Percentiles rank a stretch among this genome's conserved stretches.
Evolutionary conservation across 2,329 filamentous ascomycete species (phyloP).

Genomic region (Epichloe brachyelytri): DNA sequence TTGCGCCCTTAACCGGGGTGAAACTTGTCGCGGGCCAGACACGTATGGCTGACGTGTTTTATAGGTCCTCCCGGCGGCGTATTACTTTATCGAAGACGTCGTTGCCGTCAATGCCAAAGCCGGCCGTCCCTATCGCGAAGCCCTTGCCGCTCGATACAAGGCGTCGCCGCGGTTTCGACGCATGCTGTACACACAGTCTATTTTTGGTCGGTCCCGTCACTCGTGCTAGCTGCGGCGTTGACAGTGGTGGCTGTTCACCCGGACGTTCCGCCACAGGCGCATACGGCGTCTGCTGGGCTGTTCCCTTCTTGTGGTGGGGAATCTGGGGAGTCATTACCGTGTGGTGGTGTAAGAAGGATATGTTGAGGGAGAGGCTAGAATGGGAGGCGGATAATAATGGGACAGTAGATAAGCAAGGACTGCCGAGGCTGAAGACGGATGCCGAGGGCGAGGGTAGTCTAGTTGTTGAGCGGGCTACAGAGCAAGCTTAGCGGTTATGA

Average conservation of each 20-base stretch:
- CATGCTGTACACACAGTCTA: constrained; percentile 26
- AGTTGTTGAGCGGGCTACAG: not conserved
- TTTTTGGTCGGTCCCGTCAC: constrained; percentile 28
- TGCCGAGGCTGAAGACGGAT: not conserved
- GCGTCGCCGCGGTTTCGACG: constrained; percentile 28
- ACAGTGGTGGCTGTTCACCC: constrained; percentile 24
- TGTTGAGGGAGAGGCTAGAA: constrained; percentile 24
- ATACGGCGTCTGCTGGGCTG: constrained; percentile 27
- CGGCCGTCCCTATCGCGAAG: constrained; percentile 28
- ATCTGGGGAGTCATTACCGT: constrained; percentile 24
- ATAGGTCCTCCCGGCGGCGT: constrained; percentile 44
- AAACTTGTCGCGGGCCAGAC: no score
- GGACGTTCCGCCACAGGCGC: constrained; percentile 20
- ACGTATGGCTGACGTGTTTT: not conserved
- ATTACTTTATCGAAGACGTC: constrained; percentile 55
- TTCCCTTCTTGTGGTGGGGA: constrained; percentile 24
- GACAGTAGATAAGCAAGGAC: not conserved
- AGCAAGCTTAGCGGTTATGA: not conserved
- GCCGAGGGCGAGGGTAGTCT: not conserved
- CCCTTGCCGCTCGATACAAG: constrained; percentile 27
- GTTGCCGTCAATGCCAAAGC: constrained; percentile 54
- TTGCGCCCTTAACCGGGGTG: no score
- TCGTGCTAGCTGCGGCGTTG: constrained; percentile 23
- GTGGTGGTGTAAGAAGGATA: constrained; percentile 23
- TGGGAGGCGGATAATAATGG: constrained; percentile 17